Evolutionary conservation across 805 yeast genomes (phyloP), one percentile per base, ranked within the genome.

Genomic region (Lipomyces spencermartinsiae): DNA sequence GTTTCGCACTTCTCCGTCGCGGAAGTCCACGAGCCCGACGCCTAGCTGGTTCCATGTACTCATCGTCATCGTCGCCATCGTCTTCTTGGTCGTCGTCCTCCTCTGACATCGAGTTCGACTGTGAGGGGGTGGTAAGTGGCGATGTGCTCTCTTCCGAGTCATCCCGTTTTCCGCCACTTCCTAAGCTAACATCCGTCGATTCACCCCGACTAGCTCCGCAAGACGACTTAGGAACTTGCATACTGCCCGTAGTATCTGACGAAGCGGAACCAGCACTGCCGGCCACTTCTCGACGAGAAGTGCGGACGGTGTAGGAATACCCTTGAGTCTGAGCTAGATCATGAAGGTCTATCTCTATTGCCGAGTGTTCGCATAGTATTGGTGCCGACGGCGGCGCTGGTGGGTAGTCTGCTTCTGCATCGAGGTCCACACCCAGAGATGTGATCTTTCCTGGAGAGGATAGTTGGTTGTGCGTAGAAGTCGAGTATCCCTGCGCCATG

Each of bases 401-500:
- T 8, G 49, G 49, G 49, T 43, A 43, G 49, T 43, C 49, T 43
- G 49, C 3, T 14, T 37, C 16, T 2, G 43, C 14, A 37, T 4
- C 12, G 43, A 37, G 12, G 14, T 43, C 49, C 49, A 12, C 19
- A 8, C 7, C 19, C 6, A n/a, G 8, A 2, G 49, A 16, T 16
- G 49, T n/a, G 4, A 8, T 16, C 22, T 43, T 43, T 16, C 19
- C 49, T 14, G 49, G 49, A 7, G 19, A 16, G 22, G 49, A 43
- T 19, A 43, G 49, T 2, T n/a, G 49, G 49, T 19, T 43, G 22
- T 43, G 19, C 4, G 49, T 16, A 43, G 49, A 43, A 43, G 12
- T 16, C 10, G 49, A 16, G 49, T 43, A 43, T 43, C 10, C 22
- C 49, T 43, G 49, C 22, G 58, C 35, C 51, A 63, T 58, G 3